These are phyloP conservation scores for Spergularia bocconei DNA, from an alignment of 148 eudicot genomes.

Conservation along the genomic window DNA sequence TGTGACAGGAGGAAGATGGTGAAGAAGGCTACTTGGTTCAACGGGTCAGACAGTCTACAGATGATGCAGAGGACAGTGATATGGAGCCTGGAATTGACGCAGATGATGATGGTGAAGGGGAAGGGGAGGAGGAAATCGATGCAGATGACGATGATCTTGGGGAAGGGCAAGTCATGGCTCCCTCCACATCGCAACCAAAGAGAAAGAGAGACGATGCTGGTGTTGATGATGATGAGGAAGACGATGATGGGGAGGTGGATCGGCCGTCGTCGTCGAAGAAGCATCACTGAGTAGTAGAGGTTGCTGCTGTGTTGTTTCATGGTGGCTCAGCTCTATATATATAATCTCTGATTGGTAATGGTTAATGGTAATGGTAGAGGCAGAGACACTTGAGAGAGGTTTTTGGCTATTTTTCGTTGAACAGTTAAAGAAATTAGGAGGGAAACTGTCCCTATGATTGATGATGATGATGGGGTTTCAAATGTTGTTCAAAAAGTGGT, in stretches of 20 bases:
- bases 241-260: constrained; percentile 30
- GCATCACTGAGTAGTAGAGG: constrained; percentile 30
- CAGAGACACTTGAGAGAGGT: constrained; percentile 5
- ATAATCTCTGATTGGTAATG: constrained; percentile 15
- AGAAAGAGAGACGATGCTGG: constrained; percentile 45
- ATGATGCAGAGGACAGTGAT: constrained; percentile 47
- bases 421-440: constrained; percentile 27
- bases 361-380: not conserved
- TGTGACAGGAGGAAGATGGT: constrained; percentile 75
- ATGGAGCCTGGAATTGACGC: constrained; percentile 45
- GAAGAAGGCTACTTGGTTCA: constrained; percentile 75
- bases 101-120: constrained; percentile 45
- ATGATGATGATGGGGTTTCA: constrained; percentile 17
- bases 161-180: constrained; percentile 46
- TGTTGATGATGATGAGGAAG: constrained; percentile 27
- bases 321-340: constrained; percentile 11
- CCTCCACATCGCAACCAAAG: constrained; percentile 39
- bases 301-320: constrained; percentile 5
- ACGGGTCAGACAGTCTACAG: constrained; percentile 51
- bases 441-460: constrained; percentile 22
- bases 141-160: constrained; percentile 53
- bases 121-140: constrained; percentile 46
- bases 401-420: constrained; percentile 20
- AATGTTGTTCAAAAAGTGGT: constrained; percentile 42
- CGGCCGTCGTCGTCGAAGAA: constrained; percentile 48